phyloP scores from a whole-genome alignment of 352 stramenopile species.

The Pythium dissotocum region DNA sequence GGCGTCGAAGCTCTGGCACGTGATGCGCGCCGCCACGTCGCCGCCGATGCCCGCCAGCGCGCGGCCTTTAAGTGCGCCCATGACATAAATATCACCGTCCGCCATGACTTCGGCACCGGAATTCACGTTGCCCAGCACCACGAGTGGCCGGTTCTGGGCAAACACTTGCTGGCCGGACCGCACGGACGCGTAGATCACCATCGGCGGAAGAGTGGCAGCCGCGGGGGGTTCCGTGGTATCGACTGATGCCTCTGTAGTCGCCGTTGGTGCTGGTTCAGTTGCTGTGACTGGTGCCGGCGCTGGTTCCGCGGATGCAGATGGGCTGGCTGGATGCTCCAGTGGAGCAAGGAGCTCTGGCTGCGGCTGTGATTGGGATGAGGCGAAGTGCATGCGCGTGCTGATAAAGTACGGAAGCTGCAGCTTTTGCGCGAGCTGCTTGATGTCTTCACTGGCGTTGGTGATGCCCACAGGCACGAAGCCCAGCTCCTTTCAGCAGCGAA shows the following conservation, averaged over 20 bases:
- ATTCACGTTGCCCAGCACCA: slow-evolving; percentile 86
- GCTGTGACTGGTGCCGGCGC: slow-evolving; percentile 3
- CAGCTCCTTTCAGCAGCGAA: slow-evolving; percentile 7
- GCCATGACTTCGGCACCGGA: slow-evolving; percentile 88
- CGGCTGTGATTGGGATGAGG: slow-evolving; percentile 23
- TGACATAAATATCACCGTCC: slow-evolving; percentile 83
- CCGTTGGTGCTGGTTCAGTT: slow-evolving; percentile 5
- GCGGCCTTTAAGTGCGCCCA: slow-evolving; percentile 81
- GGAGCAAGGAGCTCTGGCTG: neutral
- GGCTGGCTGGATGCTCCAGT: neutral
- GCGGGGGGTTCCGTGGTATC: neutral
- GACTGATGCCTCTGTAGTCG: slow-evolving; percentile 1
- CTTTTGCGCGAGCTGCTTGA: slow-evolving; percentile 64
- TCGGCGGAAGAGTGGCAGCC: slow-evolving; percentile 27
- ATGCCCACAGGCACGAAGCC: slow-evolving; percentile 72
- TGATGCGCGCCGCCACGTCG: slow-evolving; percentile 63
- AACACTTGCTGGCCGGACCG: slow-evolving; percentile 89
- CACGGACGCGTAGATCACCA: slow-evolving; percentile 74
- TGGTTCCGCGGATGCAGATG: neutral
- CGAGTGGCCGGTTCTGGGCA: slow-evolving; percentile 75
- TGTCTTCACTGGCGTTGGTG: slow-evolving; percentile 85
- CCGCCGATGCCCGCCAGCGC: slow-evolving; percentile 84
- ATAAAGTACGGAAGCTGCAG: slow-evolving; percentile 79
- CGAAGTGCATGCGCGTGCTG: slow-evolving; percentile 52
- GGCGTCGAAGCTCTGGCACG: slow-evolving; percentile 84